Base-by-base conservation (phyloP, 306 rosid species). In the Lagenaria siceraria region DNA sequence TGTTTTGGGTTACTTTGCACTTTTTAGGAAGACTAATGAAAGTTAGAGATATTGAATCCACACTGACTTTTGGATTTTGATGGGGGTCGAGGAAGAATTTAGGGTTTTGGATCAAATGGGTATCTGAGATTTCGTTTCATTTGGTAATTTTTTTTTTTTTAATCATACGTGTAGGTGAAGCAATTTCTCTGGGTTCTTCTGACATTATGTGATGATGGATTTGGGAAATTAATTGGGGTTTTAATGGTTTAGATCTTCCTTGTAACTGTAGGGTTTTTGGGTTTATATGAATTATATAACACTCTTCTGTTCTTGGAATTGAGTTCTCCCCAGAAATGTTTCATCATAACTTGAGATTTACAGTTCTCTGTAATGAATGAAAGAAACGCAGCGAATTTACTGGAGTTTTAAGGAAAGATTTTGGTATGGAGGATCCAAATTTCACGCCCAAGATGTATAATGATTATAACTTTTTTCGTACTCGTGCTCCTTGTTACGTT, bases 1-100 rank as follows among this genome's bases (percentile, higher is more conserved):
- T 76, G 80, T 95, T 87, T 77, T 95, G 81, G 98, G 91, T 4
- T 95, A 92, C 76, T 90, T 87, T 84, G 92, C 79, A 3, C 88
- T 95, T 18, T 74, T 92, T 40, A 83, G 92, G 87, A 89, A 87
- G 82, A 88, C 79, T 58, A 46, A 73, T 12, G 88, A 85, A 48
- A 63, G 46, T 64, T 64, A 8, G 14, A 81, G 24, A 58, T 38
- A 18, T 12, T 43, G 10, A 58, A 70, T 65, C 11, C n/a, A 1
- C 51, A 33, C 49, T 65, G 3, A 63, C 5, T 62, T 14, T 62
- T 25, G 65, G 65, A 25, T 25, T 60, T 62, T 35, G 12, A 24
- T 11, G 76, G 38, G 3, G 52, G 29, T 18, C 27, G 21, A n/a
- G 36, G 36, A 42, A 19, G 55, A 69, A 22, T 40, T 69, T 31